Evolutionary conservation across 371 early-diverging fungal species (phyloP).

Genomic region (Rhizopus arrhizus): DNA sequence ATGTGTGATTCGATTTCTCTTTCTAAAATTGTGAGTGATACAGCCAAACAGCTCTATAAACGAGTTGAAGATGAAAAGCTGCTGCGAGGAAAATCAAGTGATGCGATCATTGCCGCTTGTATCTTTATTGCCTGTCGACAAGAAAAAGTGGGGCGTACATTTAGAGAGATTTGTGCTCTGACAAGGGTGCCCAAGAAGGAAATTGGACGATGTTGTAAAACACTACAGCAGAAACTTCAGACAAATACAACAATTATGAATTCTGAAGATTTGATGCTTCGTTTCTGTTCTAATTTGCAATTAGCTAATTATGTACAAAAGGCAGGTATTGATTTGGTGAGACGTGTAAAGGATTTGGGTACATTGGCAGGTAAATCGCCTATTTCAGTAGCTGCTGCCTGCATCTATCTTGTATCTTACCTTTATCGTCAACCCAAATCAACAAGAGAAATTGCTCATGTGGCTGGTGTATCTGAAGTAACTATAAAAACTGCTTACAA

Average conservation of each 20-base stretch:
- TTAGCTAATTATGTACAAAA: conserved; percentile 75
- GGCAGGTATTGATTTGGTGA: conserved; percentile 71
- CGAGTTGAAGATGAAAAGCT: conserved; percentile 87
- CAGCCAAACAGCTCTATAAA: conserved; percentile 96
- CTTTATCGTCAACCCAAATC: conserved; percentile 68
- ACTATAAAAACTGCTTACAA: conserved; percentile 89
- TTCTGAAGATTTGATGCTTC: conserved; percentile 80
- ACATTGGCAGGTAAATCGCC: conserved; percentile 89
- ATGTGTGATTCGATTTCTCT: conserved; percentile 92
- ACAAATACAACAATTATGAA: conserved; percentile 70
- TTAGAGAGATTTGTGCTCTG: conserved; percentile 95
- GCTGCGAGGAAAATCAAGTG: conserved; percentile 86
- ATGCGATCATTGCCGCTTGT: conserved; percentile 96
- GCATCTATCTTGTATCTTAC: conserved; percentile 83
- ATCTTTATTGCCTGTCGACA: conserved; percentile 97
- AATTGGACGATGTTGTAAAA: conserved; percentile 87
- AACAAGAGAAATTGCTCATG: conserved; percentile 78
- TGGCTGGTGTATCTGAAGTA: conserved; percentile 88
- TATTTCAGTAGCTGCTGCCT: conserved; percentile 90
- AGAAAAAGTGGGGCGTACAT: conserved; percentile 92
- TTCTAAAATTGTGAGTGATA: conserved; percentile 85
- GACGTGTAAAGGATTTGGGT: conserved; percentile 76
- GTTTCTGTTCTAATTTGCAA: conserved; percentile 84
- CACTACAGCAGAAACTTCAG: conserved; percentile 69
- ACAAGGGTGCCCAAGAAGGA: conserved; percentile 94